Percentiles rank a stretch among this genome's conserved stretches.
phyloP scores from a whole-genome alignment of 1,284 basidiomycete species.

The Leccinum discolor region DNA sequence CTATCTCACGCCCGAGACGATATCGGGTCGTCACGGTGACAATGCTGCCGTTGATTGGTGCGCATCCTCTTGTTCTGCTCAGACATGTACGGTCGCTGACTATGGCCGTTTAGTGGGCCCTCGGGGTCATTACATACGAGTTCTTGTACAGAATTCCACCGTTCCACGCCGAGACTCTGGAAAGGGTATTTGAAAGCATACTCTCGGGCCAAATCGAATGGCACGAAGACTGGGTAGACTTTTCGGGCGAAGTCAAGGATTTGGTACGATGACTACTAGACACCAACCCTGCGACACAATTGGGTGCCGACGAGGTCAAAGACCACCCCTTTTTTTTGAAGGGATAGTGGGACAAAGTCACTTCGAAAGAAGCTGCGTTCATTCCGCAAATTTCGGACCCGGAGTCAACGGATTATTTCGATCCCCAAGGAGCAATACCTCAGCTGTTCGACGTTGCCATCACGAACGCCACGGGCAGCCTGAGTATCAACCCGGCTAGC shows the following conservation, averaged over 20 bases:
- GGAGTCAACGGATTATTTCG: slow-evolving; percentile 99
- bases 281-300: slow-evolving; percentile 76
- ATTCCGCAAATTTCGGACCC: slow-evolving; percentile 95
- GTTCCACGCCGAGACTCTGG: slow-evolving; percentile 96
- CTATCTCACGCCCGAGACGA: slow-evolving; percentile 95
- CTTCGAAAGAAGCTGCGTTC: slow-evolving; percentile 89
- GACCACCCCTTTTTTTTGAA: slow-evolving; percentile 93
- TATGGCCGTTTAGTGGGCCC: slow-evolving; percentile 74
- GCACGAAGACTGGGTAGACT: slow-evolving; percentile 92
- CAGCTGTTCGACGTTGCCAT: slow-evolving; percentile 79
- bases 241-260: slow-evolving; percentile 86
- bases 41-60: slow-evolving; percentile 95
- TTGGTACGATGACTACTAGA: slow-evolving; percentile 92
- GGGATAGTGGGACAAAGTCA: slow-evolving; percentile 92
- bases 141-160: slow-evolving; percentile 97
- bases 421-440: slow-evolving; percentile 90
- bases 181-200: slow-evolving; percentile 99
- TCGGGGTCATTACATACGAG: slow-evolving; percentile 98
- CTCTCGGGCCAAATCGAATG: slow-evolving; percentile 95
- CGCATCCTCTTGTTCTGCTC: slow-evolving; percentile 27
- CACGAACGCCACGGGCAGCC: slow-evolving; percentile 49
- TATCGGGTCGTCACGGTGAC: slow-evolving; percentile 93
- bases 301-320: slow-evolving; percentile 94
- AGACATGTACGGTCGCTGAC: slow-evolving; percentile 13
- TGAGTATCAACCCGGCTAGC: slow-evolving; percentile 41